Conservation (phyloP, 306 rosid genomes). For the Ceratonia siliqua region DNA sequence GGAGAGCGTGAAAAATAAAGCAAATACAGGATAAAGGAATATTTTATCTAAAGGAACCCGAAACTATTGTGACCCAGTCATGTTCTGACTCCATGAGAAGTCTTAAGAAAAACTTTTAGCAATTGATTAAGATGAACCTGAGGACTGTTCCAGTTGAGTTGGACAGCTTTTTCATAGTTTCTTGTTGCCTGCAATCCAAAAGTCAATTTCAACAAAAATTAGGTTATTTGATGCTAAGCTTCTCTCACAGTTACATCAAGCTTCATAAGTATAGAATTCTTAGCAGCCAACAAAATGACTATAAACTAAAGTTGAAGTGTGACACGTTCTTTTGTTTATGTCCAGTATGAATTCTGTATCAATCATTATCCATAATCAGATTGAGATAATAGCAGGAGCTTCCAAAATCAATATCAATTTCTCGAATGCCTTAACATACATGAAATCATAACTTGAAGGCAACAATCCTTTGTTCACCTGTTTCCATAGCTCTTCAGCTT, state of each 20-base stretch:
- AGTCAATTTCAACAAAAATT: conserved; percentile 30
- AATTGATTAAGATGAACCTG: conserved; percentile 65
- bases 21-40: conserved; percentile 11
- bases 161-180: conserved; percentile 92
- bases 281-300: background rate
- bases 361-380: background rate
- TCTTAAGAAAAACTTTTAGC: background rate
- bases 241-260: conserved; percentile 6
- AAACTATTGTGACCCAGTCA: conserved; percentile 13
- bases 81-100: conserved; percentile 13
- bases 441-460: conserved; percentile 33
- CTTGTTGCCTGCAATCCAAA: conserved; percentile 72
- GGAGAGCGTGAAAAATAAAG: conserved; percentile 6
- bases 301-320: conserved; percentile 18
- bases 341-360: conserved; percentile 20
- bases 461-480: conserved; percentile 59
- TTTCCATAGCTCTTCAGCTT: conserved; percentile 99
- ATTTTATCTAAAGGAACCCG: conserved; percentile 5
- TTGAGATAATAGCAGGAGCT: conserved; percentile 8
- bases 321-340: conserved; percentile 10
- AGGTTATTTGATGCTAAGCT: conserved; percentile 3
- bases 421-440: background rate
- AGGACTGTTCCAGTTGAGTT: conserved; percentile 98
- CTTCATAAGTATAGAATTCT: background rate
- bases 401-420: conserved; percentile 7